These are phyloP conservation scores for Leccinellum rugosiceps DNA, from an alignment of 768 basidiomycete species.

Conservation along the genomic window DNA sequence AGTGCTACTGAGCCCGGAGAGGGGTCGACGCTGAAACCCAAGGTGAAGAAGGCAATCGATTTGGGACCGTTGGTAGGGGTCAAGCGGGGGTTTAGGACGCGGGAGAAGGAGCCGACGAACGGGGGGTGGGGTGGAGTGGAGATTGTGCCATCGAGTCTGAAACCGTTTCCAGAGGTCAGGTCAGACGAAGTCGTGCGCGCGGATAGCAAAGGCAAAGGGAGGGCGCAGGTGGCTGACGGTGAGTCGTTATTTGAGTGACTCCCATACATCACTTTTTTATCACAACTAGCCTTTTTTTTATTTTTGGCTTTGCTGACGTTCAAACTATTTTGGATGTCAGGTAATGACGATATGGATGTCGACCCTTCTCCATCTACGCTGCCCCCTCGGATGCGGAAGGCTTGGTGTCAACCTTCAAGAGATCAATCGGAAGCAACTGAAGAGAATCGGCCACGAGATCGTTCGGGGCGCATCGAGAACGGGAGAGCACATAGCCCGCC, in stretches of 20 bases:
- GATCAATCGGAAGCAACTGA: conserved; percentile 3
- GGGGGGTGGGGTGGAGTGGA: conserved; percentile 67
- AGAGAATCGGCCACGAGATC: not conserved
- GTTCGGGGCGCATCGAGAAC: not conserved
- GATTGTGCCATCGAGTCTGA: conserved; percentile 39
- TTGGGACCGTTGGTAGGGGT: conserved; percentile 63
- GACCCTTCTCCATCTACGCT: conserved; percentile 28
- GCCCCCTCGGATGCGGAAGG: conserved; percentile 65
- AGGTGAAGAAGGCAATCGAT: conserved; percentile 32
- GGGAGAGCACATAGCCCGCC: conserved; percentile 17
- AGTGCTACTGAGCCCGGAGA: not conserved
- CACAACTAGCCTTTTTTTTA: not conserved
- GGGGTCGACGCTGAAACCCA: not conserved
- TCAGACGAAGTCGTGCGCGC: conserved; percentile 5
- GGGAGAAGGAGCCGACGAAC: conserved; percentile 51
- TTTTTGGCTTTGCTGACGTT: not conserved
- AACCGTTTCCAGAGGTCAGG: conserved; percentile 13
- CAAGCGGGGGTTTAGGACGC: conserved; percentile 59
- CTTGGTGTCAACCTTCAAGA: conserved; percentile 29
- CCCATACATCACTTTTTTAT: not conserved
- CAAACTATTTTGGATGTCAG: not conserved
- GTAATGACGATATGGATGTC: conserved; percentile 12
- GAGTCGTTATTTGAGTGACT: conserved; percentile 10
- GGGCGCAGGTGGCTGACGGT: conserved; percentile 19
- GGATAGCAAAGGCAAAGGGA: conserved; percentile 18